Percentiles rank a stretch among this genome's conserved stretches.
Evolutionary conservation across 257 asterid genomes (phyloP).

Genomic region (Forsythia viridissima): DNA sequence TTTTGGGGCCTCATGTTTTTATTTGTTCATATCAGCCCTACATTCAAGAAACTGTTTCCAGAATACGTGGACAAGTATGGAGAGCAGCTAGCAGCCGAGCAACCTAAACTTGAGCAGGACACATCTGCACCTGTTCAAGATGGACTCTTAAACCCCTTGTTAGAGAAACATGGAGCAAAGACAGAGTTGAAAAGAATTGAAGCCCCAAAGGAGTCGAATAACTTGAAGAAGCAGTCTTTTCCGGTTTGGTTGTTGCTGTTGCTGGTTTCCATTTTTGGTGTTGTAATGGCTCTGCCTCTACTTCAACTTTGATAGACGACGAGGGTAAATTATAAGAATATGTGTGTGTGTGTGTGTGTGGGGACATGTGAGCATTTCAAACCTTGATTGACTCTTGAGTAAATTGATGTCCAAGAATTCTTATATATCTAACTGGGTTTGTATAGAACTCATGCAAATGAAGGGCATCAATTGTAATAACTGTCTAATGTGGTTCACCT

Average conservation of each 20-base stretch:
- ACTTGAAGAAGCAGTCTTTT: constrained; percentile 47
- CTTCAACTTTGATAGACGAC: constrained; percentile 56
- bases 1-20: constrained; percentile 6
- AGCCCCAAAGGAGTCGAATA: constrained; percentile 44
- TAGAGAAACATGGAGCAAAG: constrained; percentile 46
- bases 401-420: constrained; percentile 19
- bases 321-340: constrained; percentile 14
- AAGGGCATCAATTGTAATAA: constrained; percentile 29
- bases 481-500: constrained; percentile 7
- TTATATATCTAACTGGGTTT: constrained; percentile 25
- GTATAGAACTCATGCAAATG: constrained; percentile 39
- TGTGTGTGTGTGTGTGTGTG: background rate
- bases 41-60: constrained; percentile 81
- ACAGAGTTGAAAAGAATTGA: constrained; percentile 41
- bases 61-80: constrained; percentile 82
- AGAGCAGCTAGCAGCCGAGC: constrained; percentile 54
- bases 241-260: constrained; percentile 76
- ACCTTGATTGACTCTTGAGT: constrained; percentile 14
- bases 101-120: constrained; percentile 46
- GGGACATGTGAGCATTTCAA: constrained; percentile 19
- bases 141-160: constrained; percentile 34
- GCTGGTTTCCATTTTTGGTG: constrained; percentile 67
- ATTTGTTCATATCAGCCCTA: constrained; percentile 47
- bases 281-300: constrained; percentile 90
- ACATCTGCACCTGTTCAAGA: constrained; percentile 33